Conservation (phyloP, 192 early-diverging fungal genomes). For the Chytriomyces sp. region DNA sequence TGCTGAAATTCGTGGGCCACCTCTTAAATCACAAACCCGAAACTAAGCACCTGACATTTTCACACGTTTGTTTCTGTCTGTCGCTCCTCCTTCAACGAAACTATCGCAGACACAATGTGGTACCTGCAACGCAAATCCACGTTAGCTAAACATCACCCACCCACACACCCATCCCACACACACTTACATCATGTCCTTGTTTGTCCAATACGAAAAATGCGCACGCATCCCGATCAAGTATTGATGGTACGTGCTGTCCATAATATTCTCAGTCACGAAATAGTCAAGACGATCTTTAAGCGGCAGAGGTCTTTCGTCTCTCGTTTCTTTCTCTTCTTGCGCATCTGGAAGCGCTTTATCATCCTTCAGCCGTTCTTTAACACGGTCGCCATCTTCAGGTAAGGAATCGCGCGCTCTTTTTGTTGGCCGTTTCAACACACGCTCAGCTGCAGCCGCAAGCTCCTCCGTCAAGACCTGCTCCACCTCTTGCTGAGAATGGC, state of each 20-base stretch:
- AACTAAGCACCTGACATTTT: no score
- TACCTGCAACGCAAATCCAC: no score
- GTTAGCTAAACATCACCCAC: no score
- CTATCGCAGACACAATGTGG: neutral
- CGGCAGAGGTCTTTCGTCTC: conserved; percentile 32
- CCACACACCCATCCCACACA: no score
- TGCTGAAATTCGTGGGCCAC: no score
- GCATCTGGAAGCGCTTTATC: neutral
- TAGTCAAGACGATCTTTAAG: conserved; percentile 47
- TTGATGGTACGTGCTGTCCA: conserved; percentile 53
- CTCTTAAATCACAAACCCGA: no score
- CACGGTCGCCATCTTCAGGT: neutral
- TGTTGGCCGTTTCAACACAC: conserved; percentile 13
- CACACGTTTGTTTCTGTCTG: neutral
- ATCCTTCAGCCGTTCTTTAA: neutral
- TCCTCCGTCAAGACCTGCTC: conserved; percentile 39
- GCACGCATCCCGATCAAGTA: conserved; percentile 53
- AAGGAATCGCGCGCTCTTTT: neutral
- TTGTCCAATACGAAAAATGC: conserved; percentile 59
- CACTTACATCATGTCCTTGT: conserved; percentile 47
- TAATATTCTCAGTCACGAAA: conserved; percentile 50
- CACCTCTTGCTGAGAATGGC: conserved; percentile 21
- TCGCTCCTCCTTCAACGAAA: neutral
- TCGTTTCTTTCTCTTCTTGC: conserved; percentile 4
- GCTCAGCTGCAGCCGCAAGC: conserved; percentile 38